Percentiles rank a stretch among this genome's conserved stretches.
Evolutionary conservation across 78 protist species (phyloP).

Genomic region (Dictyostelium purpureum): DNA sequence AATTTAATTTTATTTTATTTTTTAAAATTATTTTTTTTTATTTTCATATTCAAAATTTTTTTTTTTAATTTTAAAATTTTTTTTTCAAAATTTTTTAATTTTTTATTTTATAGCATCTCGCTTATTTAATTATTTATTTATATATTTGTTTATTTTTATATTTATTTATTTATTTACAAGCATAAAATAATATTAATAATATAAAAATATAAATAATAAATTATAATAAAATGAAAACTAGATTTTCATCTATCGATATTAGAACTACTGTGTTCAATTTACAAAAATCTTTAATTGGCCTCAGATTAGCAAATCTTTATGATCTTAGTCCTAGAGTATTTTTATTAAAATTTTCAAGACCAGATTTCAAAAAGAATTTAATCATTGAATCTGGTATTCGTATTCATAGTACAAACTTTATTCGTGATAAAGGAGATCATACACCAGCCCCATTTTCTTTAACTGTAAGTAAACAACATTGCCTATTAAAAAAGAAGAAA

Average conservation of each 20-base stretch:
- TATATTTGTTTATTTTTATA: not conserved
- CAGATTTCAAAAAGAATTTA: constrained; percentile 68
- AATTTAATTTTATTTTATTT: too few species aligned
- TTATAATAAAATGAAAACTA: constrained; percentile 53
- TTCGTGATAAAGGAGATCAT: constrained; percentile 84
- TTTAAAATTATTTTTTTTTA: too few species aligned
- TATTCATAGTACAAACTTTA: constrained; percentile 88
- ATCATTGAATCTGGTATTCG: constrained; percentile 94
- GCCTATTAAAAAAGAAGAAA: constrained; percentile 51
- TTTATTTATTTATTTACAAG: not conserved
- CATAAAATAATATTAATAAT: not conserved
- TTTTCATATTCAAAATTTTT: too few species aligned
- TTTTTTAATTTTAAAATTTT: not conserved
- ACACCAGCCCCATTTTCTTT: constrained; percentile 86
- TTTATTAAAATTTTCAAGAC: constrained; percentile 82
- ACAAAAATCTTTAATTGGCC: constrained; percentile 61
- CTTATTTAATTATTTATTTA: not conserved
- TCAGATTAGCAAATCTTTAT: constrained; percentile 90
- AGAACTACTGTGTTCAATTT: constrained; percentile 61
- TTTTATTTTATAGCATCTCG: too few species aligned
- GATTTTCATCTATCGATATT: constrained; percentile 82
- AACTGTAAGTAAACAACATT: constrained; percentile 36
- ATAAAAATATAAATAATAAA: not conserved
- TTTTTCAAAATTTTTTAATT: not conserved
- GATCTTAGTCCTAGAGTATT: constrained; percentile 87